phyloP scores from a whole-genome alignment of 2,329 filamentous ascomycete genomes.

The Onygena corvina region DNA sequence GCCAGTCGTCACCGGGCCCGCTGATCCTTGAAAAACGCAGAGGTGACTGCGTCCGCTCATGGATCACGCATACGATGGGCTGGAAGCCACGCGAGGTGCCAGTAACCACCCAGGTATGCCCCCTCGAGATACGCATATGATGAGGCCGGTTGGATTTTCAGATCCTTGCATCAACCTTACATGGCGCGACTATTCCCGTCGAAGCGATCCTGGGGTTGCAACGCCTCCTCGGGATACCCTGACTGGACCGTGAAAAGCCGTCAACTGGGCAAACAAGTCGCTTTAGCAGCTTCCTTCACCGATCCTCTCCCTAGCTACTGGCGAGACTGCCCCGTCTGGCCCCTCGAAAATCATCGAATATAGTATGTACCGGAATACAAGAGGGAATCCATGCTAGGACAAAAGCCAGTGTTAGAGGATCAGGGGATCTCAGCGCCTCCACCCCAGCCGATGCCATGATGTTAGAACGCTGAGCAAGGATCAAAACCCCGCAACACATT shows the following conservation, averaged over 20 bases:
- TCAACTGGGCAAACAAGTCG: not conserved
- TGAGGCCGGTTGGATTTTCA: not conserved
- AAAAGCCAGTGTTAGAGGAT: not conserved
- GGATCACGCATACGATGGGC: not conserved
- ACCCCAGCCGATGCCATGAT: not conserved
- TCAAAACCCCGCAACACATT: not conserved
- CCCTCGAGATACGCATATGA: too few relatives aligned
- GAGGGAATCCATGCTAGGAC: too few relatives aligned
- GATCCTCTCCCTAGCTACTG: not conserved
- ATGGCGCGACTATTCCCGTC: too few relatives aligned
- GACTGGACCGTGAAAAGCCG: slow-evolving; percentile 4
- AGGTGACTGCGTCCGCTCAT: not conserved
- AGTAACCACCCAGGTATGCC: too few relatives aligned
- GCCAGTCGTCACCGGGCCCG: not conserved
- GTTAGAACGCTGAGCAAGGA: not conserved
- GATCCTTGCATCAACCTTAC: too few relatives aligned
- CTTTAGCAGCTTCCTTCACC: not conserved
- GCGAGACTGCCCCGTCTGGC: not conserved
- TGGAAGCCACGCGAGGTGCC: slow-evolving; percentile 3
- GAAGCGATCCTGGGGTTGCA: not conserved
- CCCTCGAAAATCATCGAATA: not conserved
- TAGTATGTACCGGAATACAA: not conserved
- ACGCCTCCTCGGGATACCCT: not conserved
- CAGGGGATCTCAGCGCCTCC: not conserved
- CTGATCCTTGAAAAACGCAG: not conserved